Conservation (phyloP, 2,329 filamentous ascomycete genomes). For the Aureobasidium sp. region DNA sequence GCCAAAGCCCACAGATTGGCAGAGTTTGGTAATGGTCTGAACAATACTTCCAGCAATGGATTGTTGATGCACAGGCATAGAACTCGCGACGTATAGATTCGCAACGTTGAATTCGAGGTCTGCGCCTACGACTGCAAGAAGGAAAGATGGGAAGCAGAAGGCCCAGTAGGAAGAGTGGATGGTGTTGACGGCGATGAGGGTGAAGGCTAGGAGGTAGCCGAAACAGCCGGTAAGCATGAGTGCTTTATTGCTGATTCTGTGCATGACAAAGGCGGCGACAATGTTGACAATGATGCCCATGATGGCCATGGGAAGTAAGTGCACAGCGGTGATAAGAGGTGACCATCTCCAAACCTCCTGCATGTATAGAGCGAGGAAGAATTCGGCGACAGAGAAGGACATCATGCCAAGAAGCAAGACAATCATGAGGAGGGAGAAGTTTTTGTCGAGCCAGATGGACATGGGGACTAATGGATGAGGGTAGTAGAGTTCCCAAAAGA, state of each 20-base stretch:
- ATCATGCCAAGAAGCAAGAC: constrained; percentile 55
- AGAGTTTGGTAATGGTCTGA: constrained; percentile 57
- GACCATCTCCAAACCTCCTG: constrained; percentile 48
- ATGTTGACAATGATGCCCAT: constrained; percentile 57
- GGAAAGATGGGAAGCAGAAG: constrained; percentile 55
- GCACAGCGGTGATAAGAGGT: constrained; percentile 54
- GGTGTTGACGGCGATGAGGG: constrained; percentile 52
- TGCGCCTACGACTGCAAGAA: constrained; percentile 57
- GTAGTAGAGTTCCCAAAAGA: constrained; percentile 54
- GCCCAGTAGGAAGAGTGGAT: constrained; percentile 56
- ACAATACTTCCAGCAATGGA: constrained; percentile 61
- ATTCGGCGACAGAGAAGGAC: constrained; percentile 53
- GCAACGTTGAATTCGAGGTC: constrained; percentile 65
- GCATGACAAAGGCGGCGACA: constrained; percentile 54
- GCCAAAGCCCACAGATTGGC: constrained; percentile 53
- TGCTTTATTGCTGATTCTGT: constrained; percentile 57
- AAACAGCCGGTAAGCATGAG: constrained; percentile 49
- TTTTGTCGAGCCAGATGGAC: constrained; percentile 53
- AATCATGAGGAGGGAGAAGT: constrained; percentile 56
- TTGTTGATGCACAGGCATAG: constrained; percentile 55
- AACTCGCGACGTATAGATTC: constrained; percentile 66
- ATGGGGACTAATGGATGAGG: constrained; percentile 43
- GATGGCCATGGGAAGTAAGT: constrained; percentile 59
- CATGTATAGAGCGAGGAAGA: constrained; percentile 60
- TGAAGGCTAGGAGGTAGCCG: constrained; percentile 39